A percentile compares a stretch with the other conserved stretches of the same genome.
Evolutionary conservation across 352 stramenopile genomes (phyloP).

Genomic region (Blastocystis sp.): DNA sequence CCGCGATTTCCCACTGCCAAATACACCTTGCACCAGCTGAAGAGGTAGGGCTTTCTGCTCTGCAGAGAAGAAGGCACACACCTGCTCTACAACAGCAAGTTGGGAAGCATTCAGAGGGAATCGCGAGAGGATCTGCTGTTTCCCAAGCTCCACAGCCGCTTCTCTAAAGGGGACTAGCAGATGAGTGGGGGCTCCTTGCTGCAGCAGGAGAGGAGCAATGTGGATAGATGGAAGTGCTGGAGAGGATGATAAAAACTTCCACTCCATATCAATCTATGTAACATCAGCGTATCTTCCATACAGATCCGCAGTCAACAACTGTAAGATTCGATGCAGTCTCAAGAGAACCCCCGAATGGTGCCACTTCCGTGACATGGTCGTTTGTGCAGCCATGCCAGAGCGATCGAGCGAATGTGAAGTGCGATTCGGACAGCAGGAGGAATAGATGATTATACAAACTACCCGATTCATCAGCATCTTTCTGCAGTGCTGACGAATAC

Average conservation of each 20-base stretch:
- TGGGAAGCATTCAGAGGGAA: slow-evolving; percentile 11
- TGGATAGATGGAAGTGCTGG: not conserved
- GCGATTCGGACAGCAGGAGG: not conserved
- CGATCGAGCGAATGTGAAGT: not conserved
- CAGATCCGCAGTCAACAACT: not conserved
- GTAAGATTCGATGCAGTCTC: not conserved
- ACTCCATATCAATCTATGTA: slow-evolving; percentile 34
- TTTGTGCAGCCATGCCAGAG: slow-evolving; percentile 38
- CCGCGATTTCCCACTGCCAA: slow-evolving; percentile 2
- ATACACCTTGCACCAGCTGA: slow-evolving; percentile 26
- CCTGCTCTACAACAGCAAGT: not conserved
- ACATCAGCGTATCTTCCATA: not conserved
- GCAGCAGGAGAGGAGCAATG: not conserved
- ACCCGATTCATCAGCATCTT: not conserved
- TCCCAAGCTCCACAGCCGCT: not conserved
- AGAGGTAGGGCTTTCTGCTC: not conserved
- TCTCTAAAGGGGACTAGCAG: not conserved
- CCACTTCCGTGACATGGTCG: not conserved
- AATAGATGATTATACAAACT: slow-evolving; percentile 1
- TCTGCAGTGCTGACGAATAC: not conserved
- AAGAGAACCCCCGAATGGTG: not conserved
- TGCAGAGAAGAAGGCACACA: not conserved
- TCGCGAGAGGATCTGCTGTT: not conserved
- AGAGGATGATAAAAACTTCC: not conserved
- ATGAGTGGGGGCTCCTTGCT: not conserved